Conservation (phyloP, 345 rosid species). For the Carallia brachiata region DNA sequence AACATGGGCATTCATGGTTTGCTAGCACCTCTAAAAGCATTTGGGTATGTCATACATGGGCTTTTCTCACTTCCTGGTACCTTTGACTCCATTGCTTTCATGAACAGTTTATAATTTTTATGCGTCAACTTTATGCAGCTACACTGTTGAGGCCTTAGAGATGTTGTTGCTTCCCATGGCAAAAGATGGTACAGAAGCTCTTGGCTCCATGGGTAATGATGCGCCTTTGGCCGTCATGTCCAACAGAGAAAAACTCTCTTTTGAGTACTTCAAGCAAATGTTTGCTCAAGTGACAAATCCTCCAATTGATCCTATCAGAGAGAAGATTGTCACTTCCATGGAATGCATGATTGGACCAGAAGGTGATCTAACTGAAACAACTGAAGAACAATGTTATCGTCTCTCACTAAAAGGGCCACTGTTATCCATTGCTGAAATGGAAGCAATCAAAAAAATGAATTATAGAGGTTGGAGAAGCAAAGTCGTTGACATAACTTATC, state of each 20-base stretch:
- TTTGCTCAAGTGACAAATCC: conserved; percentile 99
- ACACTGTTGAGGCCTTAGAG: conserved; percentile 93
- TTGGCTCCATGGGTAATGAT: conserved; percentile 99
- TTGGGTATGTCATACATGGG: conserved; percentile 61
- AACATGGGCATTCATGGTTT: conserved; percentile 89
- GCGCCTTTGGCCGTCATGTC: conserved; percentile 98
- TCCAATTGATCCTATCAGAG: conserved; percentile 98
- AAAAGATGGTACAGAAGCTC: conserved; percentile 91
- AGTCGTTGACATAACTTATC: conserved; percentile 88
- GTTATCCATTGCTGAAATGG: conserved; percentile 74
- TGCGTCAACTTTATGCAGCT: conserved; percentile 43
- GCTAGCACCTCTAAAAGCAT: conserved; percentile 86
- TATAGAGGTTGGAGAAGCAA: conserved; percentile 87
- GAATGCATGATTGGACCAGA: conserved; percentile 99
- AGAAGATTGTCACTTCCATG: conserved; percentile 98
- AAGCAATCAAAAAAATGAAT: conserved; percentile 84
- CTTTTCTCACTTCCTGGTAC: neutral
- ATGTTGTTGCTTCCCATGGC: conserved; percentile 99
- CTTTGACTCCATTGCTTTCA: neutral
- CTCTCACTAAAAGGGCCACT: conserved; percentile 89
- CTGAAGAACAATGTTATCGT: conserved; percentile 96
- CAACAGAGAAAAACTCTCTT: conserved; percentile 76
- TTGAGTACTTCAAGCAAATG: conserved; percentile 99
- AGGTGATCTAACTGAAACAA: conserved; percentile 97
- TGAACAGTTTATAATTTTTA: neutral